Percentiles rank a stretch among this genome's conserved stretches.
phyloP scores from a whole-genome alignment of 2,329 filamentous ascomycete species.

The Gnomoniopsis smithogilvyi region DNA sequence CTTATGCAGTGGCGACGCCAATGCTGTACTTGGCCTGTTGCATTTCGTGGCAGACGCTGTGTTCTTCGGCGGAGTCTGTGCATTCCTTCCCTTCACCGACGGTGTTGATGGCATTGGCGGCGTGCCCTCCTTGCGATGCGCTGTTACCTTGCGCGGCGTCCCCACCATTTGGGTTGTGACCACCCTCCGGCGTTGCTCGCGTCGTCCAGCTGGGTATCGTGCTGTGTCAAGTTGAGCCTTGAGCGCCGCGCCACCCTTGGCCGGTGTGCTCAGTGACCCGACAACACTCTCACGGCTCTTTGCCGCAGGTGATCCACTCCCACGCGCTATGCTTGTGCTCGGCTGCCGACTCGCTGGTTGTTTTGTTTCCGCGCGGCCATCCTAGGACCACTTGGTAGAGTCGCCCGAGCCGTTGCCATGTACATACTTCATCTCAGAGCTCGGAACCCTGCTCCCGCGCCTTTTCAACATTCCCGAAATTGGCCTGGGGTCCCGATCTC shows the following conservation, averaged over 20 bases:
- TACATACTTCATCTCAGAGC: conserved; percentile 13
- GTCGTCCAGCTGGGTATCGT: not conserved
- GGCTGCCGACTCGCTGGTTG: not conserved
- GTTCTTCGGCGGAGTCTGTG: not conserved
- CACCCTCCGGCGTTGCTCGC: not conserved
- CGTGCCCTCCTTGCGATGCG: not conserved
- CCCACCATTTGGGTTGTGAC: not conserved
- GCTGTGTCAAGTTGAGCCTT: conserved; percentile 13
- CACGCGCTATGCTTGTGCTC: not conserved
- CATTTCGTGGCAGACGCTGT: not conserved
- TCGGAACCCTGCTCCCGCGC: conserved; percentile 15
- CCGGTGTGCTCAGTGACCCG: no score
- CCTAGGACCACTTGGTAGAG: conserved; percentile 17
- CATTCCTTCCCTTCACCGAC: not conserved
- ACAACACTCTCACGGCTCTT: no score
- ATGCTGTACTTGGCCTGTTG: not conserved
- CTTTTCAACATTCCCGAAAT: conserved; percentile 14
- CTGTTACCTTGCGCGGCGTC: not conserved
- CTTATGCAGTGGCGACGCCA: no score
- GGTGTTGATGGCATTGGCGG: not conserved
- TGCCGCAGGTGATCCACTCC: no score
- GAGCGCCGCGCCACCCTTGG: not conserved
- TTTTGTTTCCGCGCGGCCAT: conserved; percentile 2
- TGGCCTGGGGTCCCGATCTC: not conserved
- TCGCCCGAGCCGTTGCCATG: conserved; percentile 13